phyloP scores from a whole-genome alignment of 148 eudicot genomes.

The Chenopodium berlandieri region DNA sequence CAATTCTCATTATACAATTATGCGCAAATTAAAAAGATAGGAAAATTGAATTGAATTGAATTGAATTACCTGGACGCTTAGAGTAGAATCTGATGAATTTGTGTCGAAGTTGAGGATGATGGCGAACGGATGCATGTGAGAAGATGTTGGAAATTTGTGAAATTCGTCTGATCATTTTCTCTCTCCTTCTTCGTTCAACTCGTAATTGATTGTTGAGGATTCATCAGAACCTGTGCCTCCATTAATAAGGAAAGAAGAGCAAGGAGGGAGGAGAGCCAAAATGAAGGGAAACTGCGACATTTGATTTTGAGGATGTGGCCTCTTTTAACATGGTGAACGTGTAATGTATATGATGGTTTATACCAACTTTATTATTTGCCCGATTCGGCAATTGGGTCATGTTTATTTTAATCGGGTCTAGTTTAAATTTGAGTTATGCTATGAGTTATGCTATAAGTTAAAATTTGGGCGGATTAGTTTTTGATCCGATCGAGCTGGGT shows the following conservation, averaged over 20 bases:
- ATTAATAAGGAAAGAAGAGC: too few relatives aligned
- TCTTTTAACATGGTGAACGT: not conserved
- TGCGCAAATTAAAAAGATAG: not conserved
- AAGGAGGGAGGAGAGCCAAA: not conserved
- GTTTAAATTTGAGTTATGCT: too few relatives aligned
- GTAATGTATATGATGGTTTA: not conserved
- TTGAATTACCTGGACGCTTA: slow-evolving; percentile 39
- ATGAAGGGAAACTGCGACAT: not conserved
- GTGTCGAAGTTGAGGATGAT: slow-evolving; percentile 31
- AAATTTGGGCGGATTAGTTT: too few relatives aligned
- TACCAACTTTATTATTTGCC: too few relatives aligned
- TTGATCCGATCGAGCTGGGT: too few relatives aligned
- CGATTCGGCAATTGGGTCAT: too few relatives aligned
- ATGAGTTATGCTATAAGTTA: too few relatives aligned
- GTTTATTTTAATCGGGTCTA: too few relatives aligned
- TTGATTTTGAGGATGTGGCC: not conserved
- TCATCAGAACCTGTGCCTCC: too few relatives aligned
- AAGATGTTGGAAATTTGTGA: slow-evolving; percentile 31
- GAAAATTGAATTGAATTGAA: not conserved
- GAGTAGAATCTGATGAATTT: slow-evolving; percentile 40
- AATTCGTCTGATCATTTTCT: slow-evolving; percentile 35
- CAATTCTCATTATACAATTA: not conserved
- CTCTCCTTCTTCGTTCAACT: too few relatives aligned
- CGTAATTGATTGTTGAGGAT: too few relatives aligned
- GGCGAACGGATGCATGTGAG: slow-evolving; percentile 33